Conservation (phyloP, 192 early-diverging fungal species). For the Paraglomus occultum region DNA sequence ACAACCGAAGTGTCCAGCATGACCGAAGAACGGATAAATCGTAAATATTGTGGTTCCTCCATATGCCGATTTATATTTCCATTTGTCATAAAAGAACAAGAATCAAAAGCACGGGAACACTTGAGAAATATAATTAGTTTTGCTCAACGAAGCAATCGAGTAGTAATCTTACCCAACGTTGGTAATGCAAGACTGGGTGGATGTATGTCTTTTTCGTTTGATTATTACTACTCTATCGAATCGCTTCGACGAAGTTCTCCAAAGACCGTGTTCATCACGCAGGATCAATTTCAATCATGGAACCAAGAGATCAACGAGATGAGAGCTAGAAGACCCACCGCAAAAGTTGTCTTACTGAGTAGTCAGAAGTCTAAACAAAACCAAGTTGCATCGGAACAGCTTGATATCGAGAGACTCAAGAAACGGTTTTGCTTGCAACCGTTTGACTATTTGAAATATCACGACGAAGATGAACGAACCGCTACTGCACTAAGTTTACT, state of each 20-base stretch:
- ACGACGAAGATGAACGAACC: no score
- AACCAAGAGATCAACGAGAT: neutral
- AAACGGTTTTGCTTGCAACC: no score
- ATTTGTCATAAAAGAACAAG: neutral
- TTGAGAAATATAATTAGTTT: neutral
- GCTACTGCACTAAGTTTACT: no score
- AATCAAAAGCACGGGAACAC: neutral
- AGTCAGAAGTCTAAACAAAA: no score
- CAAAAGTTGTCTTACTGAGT: no score
- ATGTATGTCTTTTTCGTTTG: neutral
- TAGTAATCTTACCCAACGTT: constrained; percentile 6
- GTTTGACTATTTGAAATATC: no score
- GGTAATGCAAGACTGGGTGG: neutral
- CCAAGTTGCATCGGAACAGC: no score
- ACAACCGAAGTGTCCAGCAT: no score
- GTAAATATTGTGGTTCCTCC: constrained; percentile 14
- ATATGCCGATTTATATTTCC: constrained; percentile 12
- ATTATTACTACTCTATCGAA: constrained; percentile 14
- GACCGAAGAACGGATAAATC: neutral
- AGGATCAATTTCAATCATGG: neutral
- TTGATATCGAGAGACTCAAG: no score
- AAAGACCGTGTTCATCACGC: neutral
- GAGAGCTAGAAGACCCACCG: no score
- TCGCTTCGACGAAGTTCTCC: neutral
- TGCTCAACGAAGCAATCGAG: neutral